A percentile compares a stretch with the other conserved stretches of the same genome.
Conservation (phyloP, 306 rosid species). For the Lathyrus tuberosus region DNA sequence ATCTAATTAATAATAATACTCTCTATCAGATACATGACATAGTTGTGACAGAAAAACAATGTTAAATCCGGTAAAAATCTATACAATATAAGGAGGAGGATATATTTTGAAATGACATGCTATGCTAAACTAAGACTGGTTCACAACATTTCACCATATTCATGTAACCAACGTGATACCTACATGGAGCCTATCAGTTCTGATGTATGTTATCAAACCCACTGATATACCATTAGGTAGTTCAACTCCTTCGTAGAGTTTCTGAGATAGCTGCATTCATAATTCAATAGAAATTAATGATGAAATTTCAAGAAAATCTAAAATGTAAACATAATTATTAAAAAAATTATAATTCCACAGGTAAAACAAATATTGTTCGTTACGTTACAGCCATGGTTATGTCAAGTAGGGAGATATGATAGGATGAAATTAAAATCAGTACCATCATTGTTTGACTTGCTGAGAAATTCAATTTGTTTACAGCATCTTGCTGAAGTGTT, state of each 20-base stretch:
- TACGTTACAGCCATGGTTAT: conserved; percentile 18
- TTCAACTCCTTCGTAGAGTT: conserved; percentile 94
- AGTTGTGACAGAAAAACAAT: not conserved
- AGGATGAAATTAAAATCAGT: conserved; percentile 32
- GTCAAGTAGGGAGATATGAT: conserved; percentile 17
- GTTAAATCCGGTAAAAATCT: not conserved
- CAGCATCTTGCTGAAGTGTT: conserved; percentile 99
- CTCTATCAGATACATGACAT: conserved; percentile 27
- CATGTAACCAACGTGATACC: conserved; percentile 58
- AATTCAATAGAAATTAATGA: conserved; percentile 33
- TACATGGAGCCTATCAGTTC: conserved; percentile 97
- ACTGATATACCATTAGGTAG: conserved; percentile 72
- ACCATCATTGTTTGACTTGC: conserved; percentile 88
- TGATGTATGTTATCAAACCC: conserved; percentile 85
- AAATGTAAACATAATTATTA: conserved; percentile 1
- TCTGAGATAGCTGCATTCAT: conserved; percentile 88
- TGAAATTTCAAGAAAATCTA: conserved; percentile 17
- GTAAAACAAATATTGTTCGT: conserved; percentile 31
- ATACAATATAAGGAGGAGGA: conserved; percentile 8
- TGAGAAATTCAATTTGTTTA: conserved; percentile 72
- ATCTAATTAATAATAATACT: too few relatives aligned
- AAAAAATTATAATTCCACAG: not conserved
- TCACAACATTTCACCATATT: conserved; percentile 37
- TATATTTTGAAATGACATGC: not conserved
- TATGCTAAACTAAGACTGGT: conserved; percentile 25